Percentiles rank a stretch among this genome's conserved stretches.
Conservation (phyloP, 2,329 filamentous ascomycete species). For the Aspergillus sp. region DNA sequence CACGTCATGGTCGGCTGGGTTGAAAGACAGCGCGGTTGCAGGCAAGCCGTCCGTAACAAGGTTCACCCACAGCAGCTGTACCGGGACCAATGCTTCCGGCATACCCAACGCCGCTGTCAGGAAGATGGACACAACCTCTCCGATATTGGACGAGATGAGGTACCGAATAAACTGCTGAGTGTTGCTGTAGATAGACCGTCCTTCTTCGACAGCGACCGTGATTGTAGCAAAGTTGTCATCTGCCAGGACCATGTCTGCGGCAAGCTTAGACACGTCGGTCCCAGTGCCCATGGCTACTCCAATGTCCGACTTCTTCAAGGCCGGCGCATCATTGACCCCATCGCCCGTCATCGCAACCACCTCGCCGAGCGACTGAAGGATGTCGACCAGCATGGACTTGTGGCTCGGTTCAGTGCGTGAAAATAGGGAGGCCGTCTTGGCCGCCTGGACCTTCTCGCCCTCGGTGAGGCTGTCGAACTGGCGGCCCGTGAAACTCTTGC, state of each 20-base stretch:
- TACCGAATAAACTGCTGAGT: conserved; percentile 99
- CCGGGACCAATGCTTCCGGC: conserved; percentile 93
- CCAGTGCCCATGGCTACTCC: conserved; percentile 98
- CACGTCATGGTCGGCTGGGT: conserved; percentile 95
- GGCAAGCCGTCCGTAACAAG: conserved; percentile 94
- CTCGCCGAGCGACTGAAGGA: conserved; percentile 83
- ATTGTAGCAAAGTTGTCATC: conserved; percentile 99
- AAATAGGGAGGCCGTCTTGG: conserved; percentile 79
- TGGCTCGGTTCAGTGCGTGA: conserved; percentile 91
- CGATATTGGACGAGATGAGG: conserved; percentile 97
- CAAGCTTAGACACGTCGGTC: conserved; percentile 92
- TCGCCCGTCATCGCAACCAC: conserved; percentile 99
- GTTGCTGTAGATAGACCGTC: conserved; percentile 98
- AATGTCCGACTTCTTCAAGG: conserved; percentile 97
- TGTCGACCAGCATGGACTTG: conserved; percentile 95
- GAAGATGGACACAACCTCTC: conserved; percentile 98
- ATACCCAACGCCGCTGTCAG: conserved; percentile 91
- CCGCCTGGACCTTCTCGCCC: conserved; percentile 70
- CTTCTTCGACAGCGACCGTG: conserved; percentile 89
- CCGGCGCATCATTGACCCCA: conserved; percentile 95
- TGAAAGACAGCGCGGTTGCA: conserved; percentile 93
- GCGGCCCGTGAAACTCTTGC: conserved; percentile 91
- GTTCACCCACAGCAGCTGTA: conserved; percentile 98
- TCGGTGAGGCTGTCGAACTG: conserved; percentile 83
- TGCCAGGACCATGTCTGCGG: conserved; percentile 95